phyloP scores from a whole-genome alignment of 2,329 filamentous ascomycete genomes.

The Nothophaeocryptopus gaeumannii region DNA sequence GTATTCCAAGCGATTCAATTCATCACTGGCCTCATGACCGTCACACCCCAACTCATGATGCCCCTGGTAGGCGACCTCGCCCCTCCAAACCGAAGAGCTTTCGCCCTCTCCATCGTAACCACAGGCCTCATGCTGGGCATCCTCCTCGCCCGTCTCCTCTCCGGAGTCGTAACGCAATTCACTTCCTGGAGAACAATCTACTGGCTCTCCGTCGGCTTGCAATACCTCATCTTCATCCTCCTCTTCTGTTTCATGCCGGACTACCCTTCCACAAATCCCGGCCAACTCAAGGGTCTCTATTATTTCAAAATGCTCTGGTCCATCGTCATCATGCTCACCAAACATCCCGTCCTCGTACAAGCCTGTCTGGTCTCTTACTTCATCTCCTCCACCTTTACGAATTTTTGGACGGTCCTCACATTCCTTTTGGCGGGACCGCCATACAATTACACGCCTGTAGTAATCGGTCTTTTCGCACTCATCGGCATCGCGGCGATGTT shows the following conservation, averaged over 20 bases:
- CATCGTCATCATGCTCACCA: conserved; percentile 62
- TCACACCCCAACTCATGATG: conserved; percentile 73
- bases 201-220: conserved; percentile 71
- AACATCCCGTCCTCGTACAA: conserved; percentile 68
- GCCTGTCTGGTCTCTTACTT: conserved; percentile 65
- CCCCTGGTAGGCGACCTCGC: conserved; percentile 77
- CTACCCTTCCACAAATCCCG: conserved; percentile 71
- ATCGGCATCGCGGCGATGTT: conserved; percentile 70
- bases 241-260: conserved; percentile 76
- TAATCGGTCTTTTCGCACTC: conserved; percentile 75
- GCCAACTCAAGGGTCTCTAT: conserved; percentile 48
- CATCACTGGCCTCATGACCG: conserved; percentile 71
- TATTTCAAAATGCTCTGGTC: conserved; percentile 65
- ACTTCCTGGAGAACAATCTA: conserved; percentile 75
- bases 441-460: conserved; percentile 64
- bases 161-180: conserved; percentile 71
- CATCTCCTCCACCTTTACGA: conserved; percentile 60
- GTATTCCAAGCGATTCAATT: conserved; percentile 70
- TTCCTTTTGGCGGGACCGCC: conserved; percentile 71
- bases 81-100: conserved; percentile 64
- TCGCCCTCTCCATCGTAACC: conserved; percentile 69
- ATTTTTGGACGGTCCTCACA: conserved; percentile 72
- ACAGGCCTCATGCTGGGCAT: conserved; percentile 74
- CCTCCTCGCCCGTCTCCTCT: conserved; percentile 70
- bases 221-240: conserved; percentile 62